Evolutionary conservation across 345 rosid genomes (phyloP).

Genomic region (Lepidium africanum): DNA sequence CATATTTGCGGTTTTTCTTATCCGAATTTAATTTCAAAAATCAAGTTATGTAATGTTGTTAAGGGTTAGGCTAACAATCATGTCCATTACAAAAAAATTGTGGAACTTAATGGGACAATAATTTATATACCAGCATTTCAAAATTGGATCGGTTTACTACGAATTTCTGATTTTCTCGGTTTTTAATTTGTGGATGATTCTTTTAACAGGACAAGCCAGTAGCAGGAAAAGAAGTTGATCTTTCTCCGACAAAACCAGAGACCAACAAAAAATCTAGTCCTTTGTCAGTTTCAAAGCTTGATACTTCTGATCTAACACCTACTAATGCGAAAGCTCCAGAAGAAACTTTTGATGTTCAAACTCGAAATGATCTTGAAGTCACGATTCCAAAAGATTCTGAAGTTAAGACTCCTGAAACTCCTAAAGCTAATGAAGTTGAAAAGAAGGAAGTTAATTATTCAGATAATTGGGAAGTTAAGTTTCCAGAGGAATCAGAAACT

Average conservation of each 20-base stretch:
- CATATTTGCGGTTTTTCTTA: too few species aligned
- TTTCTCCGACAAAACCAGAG: not conserved
- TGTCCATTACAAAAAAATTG: too few species aligned
- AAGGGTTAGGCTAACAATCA: too few species aligned
- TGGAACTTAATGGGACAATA: not conserved
- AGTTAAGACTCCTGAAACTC: conserved; percentile 23
- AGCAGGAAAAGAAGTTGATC: not conserved
- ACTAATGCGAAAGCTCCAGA: conserved; percentile 2
- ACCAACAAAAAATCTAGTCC: not conserved
- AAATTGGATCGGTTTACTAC: not conserved
- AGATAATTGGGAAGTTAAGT: conserved; percentile 23
- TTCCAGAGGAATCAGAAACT: conserved; percentile 19
- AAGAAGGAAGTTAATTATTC: not conserved
- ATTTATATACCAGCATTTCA: not conserved
- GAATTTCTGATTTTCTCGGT: not conserved
- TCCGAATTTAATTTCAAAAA: too few species aligned
- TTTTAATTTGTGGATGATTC: not conserved
- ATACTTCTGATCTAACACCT: not conserved
- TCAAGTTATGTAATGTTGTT: too few species aligned
- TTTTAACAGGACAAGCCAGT: not conserved
- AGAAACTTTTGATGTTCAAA: conserved; percentile 6
- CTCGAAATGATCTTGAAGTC: conserved; percentile 13
- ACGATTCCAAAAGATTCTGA: conserved; percentile 7
- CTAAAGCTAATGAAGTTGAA: conserved; percentile 1
- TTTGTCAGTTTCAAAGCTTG: conserved; percentile 10